Conservation (phyloP, 1,139 yeast genomes). For the Geotrichum citri-aurantii region DNA sequence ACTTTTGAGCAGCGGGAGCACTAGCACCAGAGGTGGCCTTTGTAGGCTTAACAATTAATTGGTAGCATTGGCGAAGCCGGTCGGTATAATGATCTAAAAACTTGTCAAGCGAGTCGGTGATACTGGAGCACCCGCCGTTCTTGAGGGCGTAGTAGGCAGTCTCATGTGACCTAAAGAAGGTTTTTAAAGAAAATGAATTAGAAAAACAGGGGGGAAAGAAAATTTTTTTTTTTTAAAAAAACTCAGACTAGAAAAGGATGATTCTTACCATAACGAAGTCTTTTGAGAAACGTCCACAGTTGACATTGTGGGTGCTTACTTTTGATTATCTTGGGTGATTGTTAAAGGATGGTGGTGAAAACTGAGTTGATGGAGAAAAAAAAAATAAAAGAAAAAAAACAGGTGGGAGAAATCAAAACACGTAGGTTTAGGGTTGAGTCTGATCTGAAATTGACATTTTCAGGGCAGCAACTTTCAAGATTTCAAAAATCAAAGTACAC, state of each 20-base stretch:
- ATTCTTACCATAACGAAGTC: conserved; percentile 20
- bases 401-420: neutral
- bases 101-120: conserved; percentile 22
- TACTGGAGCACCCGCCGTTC: conserved; percentile 20
- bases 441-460: neutral
- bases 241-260: neutral
- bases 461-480: neutral
- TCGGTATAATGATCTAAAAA: conserved; percentile 22
- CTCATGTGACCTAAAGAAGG: conserved; percentile 26
- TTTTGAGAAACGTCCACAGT: conserved; percentile 6
- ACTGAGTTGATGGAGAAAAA: neutral
- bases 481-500: neutral
- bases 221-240: neutral
- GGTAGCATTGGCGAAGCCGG: conserved; percentile 24
- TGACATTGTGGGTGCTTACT: neutral
- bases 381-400: neutral
- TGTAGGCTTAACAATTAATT: conserved; percentile 16
- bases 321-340: neutral
- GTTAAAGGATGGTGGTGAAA: neutral
- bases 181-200: neutral
- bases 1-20: conserved; percentile 19
- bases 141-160: conserved; percentile 27
- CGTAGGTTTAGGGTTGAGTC: neutral
- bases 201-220: no score
- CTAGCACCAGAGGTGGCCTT: conserved; percentile 15